A percentile compares a stretch with the other conserved stretches of the same genome.
Evolutionary conservation across 2,329 filamentous ascomycete species (phyloP).

Genomic region (Huntiella bhutanensis): DNA sequence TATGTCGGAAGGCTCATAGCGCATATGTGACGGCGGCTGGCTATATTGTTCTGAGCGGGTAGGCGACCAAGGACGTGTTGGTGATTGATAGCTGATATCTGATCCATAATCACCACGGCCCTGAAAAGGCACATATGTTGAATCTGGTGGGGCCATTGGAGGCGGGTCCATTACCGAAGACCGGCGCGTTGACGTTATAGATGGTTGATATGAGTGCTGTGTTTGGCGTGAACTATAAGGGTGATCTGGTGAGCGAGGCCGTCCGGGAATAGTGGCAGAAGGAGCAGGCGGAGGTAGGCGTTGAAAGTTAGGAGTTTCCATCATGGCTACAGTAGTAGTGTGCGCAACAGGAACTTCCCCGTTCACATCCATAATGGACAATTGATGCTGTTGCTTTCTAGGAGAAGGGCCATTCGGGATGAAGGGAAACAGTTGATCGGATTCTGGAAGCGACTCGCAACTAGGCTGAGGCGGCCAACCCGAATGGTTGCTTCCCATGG

Average conservation of each 20-base stretch:
- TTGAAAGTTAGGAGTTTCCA: background rate
- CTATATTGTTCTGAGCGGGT: conserved; percentile 41
- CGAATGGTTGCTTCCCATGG: conserved; percentile 2
- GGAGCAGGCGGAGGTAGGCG: background rate
- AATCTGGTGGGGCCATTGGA: conserved; percentile 42
- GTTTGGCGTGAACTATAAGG: conserved; percentile 26
- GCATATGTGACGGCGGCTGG: conserved; percentile 49
- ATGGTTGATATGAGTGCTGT: conserved; percentile 33
- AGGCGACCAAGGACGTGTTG: conserved; percentile 40
- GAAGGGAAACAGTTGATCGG: conserved; percentile 21
- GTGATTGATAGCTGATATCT: conserved; percentile 22
- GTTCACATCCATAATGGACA: conserved; percentile 5
- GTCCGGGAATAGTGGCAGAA: conserved; percentile 13
- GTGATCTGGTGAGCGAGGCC: conserved; percentile 23
- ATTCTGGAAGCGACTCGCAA: conserved; percentile 5
- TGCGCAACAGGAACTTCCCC: background rate
- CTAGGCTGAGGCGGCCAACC: conserved; percentile 9
- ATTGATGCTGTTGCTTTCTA: conserved; percentile 4
- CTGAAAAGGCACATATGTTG: conserved; percentile 40
- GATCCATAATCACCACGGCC: conserved; percentile 21
- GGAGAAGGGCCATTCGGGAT: conserved; percentile 32
- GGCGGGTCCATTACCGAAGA: conserved; percentile 39
- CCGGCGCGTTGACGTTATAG: conserved; percentile 27
- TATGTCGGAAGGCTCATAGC: conserved; percentile 74
- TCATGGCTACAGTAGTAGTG: conserved; percentile 5